These are phyloP conservation scores for Mediolabrus comicus DNA, from an alignment of 108 stramenopile species.

Conservation along the genomic window DNA sequence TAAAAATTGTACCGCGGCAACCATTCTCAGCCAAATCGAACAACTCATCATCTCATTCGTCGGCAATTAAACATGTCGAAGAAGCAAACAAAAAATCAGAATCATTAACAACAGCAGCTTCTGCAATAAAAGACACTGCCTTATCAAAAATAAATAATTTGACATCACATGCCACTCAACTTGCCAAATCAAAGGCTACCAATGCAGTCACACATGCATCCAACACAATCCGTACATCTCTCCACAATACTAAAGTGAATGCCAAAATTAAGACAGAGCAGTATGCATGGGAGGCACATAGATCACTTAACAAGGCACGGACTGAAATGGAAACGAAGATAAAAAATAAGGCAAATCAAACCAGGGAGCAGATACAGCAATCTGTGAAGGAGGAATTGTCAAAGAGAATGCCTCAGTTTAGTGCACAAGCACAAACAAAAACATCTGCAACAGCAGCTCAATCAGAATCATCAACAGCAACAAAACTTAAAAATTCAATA, in stretches of 20 bases:
- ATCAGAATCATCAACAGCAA: background rate
- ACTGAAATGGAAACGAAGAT: background rate
- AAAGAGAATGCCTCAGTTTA: background rate
- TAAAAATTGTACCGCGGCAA: no score
- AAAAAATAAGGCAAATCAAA: background rate
- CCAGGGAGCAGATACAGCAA: background rate
- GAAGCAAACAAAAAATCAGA: background rate
- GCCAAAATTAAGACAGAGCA: background rate
- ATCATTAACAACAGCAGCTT: background rate
- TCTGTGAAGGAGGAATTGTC: constrained; percentile 10
- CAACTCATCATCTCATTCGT: background rate
- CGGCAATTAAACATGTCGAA: background rate
- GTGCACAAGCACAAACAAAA: background rate
- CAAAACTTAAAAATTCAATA: no score
- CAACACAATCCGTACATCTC: background rate
- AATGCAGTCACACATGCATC: background rate
- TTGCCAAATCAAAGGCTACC: background rate
- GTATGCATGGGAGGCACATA: constrained; percentile 12
- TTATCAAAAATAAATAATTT: background rate
- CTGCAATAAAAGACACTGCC: background rate
- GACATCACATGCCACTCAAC: background rate
- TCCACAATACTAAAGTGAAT: background rate
- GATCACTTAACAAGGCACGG: background rate
- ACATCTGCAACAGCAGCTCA: background rate
- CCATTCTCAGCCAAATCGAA: no score